Evolutionary conservation across 2,329 filamentous ascomycete species (phyloP).

Genomic region (Exophiala xenobiotica): DNA sequence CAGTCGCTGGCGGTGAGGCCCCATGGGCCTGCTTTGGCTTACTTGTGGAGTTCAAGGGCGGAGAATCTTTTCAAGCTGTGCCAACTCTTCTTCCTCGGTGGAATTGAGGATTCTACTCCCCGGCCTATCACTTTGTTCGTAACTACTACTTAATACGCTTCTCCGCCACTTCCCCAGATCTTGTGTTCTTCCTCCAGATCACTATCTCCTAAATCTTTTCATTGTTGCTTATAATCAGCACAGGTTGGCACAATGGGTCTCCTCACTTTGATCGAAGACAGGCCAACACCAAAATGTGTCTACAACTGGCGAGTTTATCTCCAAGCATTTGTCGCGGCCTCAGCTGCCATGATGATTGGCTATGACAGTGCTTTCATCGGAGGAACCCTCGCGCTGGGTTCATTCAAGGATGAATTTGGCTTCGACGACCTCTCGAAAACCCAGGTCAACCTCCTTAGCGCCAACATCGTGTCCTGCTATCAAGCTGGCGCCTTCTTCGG

Average conservation of each 20-base stretch:
- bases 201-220: too few relatives aligned
- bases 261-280: slow-evolving; percentile 43
- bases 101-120: background rate
- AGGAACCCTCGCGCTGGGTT: slow-evolving; percentile 68
- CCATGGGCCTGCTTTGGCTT: background rate
- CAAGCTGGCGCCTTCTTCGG: slow-evolving; percentile 85
- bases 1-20: background rate
- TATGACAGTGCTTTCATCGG: slow-evolving; percentile 77
- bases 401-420: slow-evolving; percentile 68
- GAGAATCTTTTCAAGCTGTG: background rate
- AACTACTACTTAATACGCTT: background rate
- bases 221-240: too few relatives aligned
- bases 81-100: background rate
- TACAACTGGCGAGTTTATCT: slow-evolving; percentile 62
- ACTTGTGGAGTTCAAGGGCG: background rate
- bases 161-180: background rate
- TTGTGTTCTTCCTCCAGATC: background rate
- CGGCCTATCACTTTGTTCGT: background rate
- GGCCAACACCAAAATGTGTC: slow-evolving; percentile 57
- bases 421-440: slow-evolving; percentile 53
- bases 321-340: slow-evolving; percentile 55
- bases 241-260: slow-evolving; percentile 41
- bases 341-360: slow-evolving; percentile 59
- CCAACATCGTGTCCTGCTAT: slow-evolving; percentile 78
- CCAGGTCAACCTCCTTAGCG: slow-evolving; percentile 60